phyloP scores from a whole-genome alignment of 2,329 filamentous ascomycete species.

The Pseudofabraea citricarpa region DNA sequence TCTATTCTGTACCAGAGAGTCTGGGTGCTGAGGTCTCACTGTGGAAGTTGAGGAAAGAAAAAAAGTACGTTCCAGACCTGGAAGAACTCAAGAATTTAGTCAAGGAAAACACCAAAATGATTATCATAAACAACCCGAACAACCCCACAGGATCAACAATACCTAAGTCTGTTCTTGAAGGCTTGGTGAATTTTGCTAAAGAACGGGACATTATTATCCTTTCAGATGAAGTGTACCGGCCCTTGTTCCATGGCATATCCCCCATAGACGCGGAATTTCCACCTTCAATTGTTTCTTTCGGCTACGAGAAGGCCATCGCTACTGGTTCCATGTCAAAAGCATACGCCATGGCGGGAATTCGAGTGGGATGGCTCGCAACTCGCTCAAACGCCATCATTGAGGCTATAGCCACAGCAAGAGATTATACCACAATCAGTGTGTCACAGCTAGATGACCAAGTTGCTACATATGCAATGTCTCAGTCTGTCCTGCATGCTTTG shows the following conservation, averaged over 20 bases:
- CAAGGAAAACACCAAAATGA: constrained; percentile 65
- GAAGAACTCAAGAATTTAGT: constrained; percentile 62
- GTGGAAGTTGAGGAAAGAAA: constrained; percentile 64
- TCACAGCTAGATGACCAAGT: constrained; percentile 78
- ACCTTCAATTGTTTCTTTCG: constrained; percentile 67
- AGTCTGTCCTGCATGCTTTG: constrained; percentile 57
- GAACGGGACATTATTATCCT: constrained; percentile 62
- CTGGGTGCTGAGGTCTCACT: constrained; percentile 73
- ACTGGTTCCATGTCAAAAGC: constrained; percentile 84
- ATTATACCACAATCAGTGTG: constrained; percentile 85
- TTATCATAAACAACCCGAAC: constrained; percentile 71
- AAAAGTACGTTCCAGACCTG: constrained; percentile 64
- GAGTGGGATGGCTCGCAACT: constrained; percentile 78
- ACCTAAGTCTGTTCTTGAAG: constrained; percentile 52
- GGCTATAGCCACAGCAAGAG: constrained; percentile 57
- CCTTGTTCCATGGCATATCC: constrained; percentile 61
- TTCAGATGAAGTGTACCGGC: constrained; percentile 79
- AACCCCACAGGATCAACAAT: constrained; percentile 76
- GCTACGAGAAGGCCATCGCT: constrained; percentile 65
- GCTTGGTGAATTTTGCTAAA: constrained; percentile 59
- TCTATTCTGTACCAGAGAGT: constrained; percentile 70
- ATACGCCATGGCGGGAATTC: constrained; percentile 76
- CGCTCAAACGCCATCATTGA: constrained; percentile 58
- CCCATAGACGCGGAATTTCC: constrained; percentile 39
- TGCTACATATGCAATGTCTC: constrained; percentile 68